Conservation (phyloP, 805 yeast species). For the Kodamaea leandrae region DNA sequence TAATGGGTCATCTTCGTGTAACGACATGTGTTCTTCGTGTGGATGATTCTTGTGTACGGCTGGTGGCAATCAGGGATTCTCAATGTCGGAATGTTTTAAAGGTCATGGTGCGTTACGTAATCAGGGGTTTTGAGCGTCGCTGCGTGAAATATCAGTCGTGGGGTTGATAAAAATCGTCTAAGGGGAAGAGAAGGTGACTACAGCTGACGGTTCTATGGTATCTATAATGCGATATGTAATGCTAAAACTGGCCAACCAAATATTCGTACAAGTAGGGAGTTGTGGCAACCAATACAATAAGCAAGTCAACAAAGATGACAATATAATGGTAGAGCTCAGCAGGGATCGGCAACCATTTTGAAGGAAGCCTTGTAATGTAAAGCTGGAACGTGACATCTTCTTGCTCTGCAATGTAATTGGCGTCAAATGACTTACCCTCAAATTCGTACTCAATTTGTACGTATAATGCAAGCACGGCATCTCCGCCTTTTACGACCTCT, state of each 20-base stretch:
- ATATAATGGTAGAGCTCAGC: conserved; percentile 29
- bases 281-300: conserved; percentile 7
- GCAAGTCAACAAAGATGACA: conserved; percentile 25
- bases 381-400: conserved; percentile 23
- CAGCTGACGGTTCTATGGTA: background rate
- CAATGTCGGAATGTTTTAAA: background rate
- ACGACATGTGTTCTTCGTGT: conserved; percentile 23
- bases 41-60: background rate
- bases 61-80: background rate
- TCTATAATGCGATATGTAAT: no score
- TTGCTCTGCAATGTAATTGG: conserved; percentile 8
- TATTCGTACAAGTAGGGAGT: conserved; percentile 9
- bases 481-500: conserved; percentile 6
- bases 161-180: background rate
- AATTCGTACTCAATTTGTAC: conserved; percentile 21
- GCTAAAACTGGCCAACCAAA: conserved; percentile 1
- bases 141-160: no score
- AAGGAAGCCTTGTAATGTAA: conserved; percentile 26
- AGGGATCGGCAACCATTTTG: conserved; percentile 30
- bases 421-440: conserved; percentile 21
- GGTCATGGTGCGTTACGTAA: background rate
- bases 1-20: conserved; percentile 49
- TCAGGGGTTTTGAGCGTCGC: background rate
- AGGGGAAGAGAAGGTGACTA: conserved; percentile 2
- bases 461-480: conserved; percentile 15